phyloP scores from a whole-genome alignment of 2,329 filamentous ascomycete species.

The Colletotrichum sp. region DNA sequence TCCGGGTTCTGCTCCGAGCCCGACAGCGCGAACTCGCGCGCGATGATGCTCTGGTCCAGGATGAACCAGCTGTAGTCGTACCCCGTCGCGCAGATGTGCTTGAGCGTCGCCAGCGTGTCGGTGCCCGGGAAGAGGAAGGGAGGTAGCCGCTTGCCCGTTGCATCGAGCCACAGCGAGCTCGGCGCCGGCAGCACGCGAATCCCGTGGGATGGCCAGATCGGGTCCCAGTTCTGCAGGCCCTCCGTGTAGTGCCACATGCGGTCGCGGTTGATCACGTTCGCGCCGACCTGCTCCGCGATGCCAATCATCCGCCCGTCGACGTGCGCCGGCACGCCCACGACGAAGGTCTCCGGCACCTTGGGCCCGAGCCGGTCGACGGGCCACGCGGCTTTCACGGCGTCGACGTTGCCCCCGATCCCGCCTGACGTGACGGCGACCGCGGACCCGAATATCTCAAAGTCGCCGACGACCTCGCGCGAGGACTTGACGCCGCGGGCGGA shows the following conservation, averaged over 20 bases:
- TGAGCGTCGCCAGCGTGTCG: conserved; percentile 63
- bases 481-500: conserved; percentile 57
- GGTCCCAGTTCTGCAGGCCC: conserved; percentile 65
- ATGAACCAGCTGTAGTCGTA: conserved; percentile 71
- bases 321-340: conserved; percentile 66
- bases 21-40: conserved; percentile 66
- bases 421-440: conserved; percentile 62
- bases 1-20: conserved; percentile 70
- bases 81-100: conserved; percentile 64
- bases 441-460: conserved; percentile 58
- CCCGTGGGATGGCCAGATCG: conserved; percentile 66
- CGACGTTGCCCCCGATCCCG: conserved; percentile 67
- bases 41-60: conserved; percentile 61
- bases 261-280: conserved; percentile 63
- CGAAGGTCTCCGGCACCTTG: conserved; percentile 59
- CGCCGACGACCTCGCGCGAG: conserved; percentile 46
- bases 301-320: conserved; percentile 70
- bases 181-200: conserved; percentile 66
- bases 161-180: conserved; percentile 68
- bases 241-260: conserved; percentile 74
- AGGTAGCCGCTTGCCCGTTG: conserved; percentile 62
- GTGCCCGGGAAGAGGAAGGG: conserved; percentile 61
- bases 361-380: conserved; percentile 62
- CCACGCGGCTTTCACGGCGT: conserved; percentile 63
- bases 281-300: conserved; percentile 58